Base-by-base conservation (phyloP, 148 eudicot genomes). In the Amaranthus palmeri region DNA sequence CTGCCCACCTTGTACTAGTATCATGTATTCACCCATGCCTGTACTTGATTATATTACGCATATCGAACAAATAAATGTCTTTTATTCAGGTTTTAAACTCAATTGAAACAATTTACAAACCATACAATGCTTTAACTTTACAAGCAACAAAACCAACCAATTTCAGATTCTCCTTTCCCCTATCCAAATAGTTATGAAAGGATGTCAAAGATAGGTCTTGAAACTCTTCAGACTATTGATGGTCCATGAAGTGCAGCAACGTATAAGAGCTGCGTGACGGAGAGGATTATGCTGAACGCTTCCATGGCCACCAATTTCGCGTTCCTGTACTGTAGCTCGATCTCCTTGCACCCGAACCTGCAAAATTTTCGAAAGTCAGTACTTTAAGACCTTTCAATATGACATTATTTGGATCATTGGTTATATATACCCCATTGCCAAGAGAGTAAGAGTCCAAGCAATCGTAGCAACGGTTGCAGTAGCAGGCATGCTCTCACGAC, bases 291-390 rank as follows among this genome's bases (percentile, higher is more conserved):
- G 4, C 83, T 54, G 83, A 90, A 90, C 36, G 96, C 88, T 77
- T 91, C 96, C 96, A 91, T 85, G 56, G 96, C 56, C 72, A 87
- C 91, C 86, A 92, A 72, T 13, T 85, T 76, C 3, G 93, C 77
- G 42, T 93, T 93, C 75, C 96, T 88, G 83, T 25, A 51, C 4
- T 83, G 56, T 8, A 81, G 79, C 43, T 86, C 74, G 55, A 93
- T 85, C 81, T 93, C 96, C 82, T 88, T 93, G 72, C 93, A 88
- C 3, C 83, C 98, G 54, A 93, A 90, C 14, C 96, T 90, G 83
- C 70, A 77, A 13, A n/a, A 47, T n/a, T 41, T 8, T 3, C 61
- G 4, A 14, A 46, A 45, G 0, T 43, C 42, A 12, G 36, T 25
- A 25, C 36, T 25, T 25, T 25, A 25, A 25, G 36, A 25, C 36